Evolutionary conservation across 176 grass and related monocot genomes (phyloP).

Genomic region (Raddia distichophylla): DNA sequence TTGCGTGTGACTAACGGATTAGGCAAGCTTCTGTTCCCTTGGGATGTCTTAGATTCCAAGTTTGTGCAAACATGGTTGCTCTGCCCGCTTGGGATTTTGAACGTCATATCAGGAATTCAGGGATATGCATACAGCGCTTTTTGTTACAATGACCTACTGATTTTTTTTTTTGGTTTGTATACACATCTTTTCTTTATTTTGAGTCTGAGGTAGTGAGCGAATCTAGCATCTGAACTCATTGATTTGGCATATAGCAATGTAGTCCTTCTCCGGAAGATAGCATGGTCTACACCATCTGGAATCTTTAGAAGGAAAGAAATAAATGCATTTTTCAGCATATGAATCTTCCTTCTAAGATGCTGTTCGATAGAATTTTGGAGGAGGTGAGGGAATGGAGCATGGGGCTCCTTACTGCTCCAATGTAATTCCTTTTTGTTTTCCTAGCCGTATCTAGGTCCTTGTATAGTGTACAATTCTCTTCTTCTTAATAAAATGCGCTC

Average conservation of each 20-base stretch:
- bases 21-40: neutral
- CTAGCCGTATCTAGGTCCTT: no score
- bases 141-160: neutral
- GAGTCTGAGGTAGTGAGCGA: neutral
- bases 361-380: no score
- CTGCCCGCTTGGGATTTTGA: neutral
- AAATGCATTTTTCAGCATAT: no score
- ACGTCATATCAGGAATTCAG: neutral
- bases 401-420: no score
- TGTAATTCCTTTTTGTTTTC: no score
- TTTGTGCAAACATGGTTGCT: neutral
- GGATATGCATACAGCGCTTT: neutral
- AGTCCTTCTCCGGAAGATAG: neutral
- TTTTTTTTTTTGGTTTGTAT: neutral
- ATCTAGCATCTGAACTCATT: neutral
- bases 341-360: no score
- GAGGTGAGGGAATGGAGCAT: no score
- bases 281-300: no score
- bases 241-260: neutral
- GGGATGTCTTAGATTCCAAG: slow-evolving; percentile 27
- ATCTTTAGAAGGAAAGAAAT: no score
- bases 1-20: neutral
- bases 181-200: slow-evolving; percentile 5
- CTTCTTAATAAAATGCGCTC: no score
- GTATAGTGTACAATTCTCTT: no score